A percentile compares a stretch with the other conserved stretches of the same genome.
Conservation (phyloP, 192 early-diverging fungal species). For the Mortierella alpina region DNA sequence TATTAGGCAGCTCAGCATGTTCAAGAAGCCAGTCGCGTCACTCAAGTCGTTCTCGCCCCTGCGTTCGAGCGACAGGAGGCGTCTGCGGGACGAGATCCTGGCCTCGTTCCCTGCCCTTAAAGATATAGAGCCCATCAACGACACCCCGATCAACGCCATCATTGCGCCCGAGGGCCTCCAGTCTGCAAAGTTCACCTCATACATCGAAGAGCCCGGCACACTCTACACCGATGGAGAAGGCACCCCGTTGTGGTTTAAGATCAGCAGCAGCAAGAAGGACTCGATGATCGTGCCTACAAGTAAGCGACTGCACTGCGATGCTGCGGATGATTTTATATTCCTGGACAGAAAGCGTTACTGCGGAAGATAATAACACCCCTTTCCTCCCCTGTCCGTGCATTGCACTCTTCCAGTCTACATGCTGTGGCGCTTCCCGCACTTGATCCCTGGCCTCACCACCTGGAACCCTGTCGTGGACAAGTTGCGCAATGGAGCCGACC, state of each 20-base stretch:
- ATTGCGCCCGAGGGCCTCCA: constrained; percentile 69
- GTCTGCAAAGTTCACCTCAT: constrained; percentile 72
- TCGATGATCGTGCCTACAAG: constrained; percentile 72
- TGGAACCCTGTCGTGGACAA: constrained; percentile 76
- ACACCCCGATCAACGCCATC: constrained; percentile 44
- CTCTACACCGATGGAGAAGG: constrained; percentile 69
- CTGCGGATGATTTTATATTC: not conserved
- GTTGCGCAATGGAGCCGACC: constrained; percentile 82
- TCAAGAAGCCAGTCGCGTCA: constrained; percentile 76
- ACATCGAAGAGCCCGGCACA: constrained; percentile 71
- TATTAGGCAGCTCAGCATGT: constrained; percentile 58
- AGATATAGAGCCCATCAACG: constrained; percentile 49
- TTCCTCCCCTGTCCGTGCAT: no score
- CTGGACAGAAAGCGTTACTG: not conserved
- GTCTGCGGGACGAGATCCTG: constrained; percentile 71
- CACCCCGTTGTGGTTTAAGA: constrained; percentile 75
- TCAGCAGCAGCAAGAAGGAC: constrained; percentile 53
- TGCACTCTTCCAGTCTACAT: constrained; percentile 70
- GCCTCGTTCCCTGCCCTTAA: constrained; percentile 60
- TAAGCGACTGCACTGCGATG: constrained; percentile 16
- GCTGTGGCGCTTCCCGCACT: constrained; percentile 75
- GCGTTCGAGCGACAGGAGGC: constrained; percentile 74
- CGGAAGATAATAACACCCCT: not conserved
- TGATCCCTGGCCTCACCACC: constrained; percentile 76
- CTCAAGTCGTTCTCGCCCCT: constrained; percentile 77